A percentile compares a stretch with the other conserved stretches of the same genome.
Evolutionary conservation across 1,284 basidiomycete genomes (phyloP).

Genomic region (Leccinum pachyderme): DNA sequence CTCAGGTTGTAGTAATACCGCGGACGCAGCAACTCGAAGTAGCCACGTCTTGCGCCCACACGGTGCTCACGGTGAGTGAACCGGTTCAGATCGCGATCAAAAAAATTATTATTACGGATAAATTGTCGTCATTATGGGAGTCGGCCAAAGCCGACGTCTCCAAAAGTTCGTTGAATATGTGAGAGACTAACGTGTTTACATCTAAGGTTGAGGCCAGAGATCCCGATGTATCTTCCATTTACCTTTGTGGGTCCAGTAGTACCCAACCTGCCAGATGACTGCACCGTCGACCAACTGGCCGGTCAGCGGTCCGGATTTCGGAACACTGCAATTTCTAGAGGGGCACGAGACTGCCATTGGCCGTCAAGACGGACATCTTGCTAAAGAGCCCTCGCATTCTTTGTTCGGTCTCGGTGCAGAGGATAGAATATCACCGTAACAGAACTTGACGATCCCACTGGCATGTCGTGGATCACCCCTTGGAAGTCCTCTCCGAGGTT

Average conservation of each 20-base stretch:
- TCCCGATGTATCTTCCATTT: constrained; percentile 17
- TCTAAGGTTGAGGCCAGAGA: background rate
- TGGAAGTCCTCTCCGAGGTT: constrained; percentile 39
- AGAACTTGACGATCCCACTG: constrained; percentile 36
- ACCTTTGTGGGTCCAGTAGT: background rate
- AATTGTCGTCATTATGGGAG: constrained; percentile 4
- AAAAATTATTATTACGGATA: background rate
- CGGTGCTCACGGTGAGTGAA: constrained; percentile 1
- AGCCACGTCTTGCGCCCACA: background rate
- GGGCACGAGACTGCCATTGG: constrained; percentile 44
- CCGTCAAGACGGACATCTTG: constrained; percentile 36
- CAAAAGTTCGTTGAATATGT: background rate
- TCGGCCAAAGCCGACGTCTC: constrained; percentile 2
- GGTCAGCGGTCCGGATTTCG: background rate
- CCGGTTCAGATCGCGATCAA: background rate
- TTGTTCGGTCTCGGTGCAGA: constrained; percentile 38
- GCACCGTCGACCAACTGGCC: constrained; percentile 41
- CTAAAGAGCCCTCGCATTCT: constrained; percentile 46
- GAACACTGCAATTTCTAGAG: constrained; percentile 37
- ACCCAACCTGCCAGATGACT: constrained; percentile 40
- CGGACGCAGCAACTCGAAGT: background rate
- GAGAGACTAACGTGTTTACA: background rate
- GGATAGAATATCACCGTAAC: constrained; percentile 25
- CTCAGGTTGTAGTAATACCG: background rate
- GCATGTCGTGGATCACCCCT: constrained; percentile 43